Conservation (phyloP, 225 moss, liverwort and hornwort species). For the Pseudisothecium myosuroides region DNA sequence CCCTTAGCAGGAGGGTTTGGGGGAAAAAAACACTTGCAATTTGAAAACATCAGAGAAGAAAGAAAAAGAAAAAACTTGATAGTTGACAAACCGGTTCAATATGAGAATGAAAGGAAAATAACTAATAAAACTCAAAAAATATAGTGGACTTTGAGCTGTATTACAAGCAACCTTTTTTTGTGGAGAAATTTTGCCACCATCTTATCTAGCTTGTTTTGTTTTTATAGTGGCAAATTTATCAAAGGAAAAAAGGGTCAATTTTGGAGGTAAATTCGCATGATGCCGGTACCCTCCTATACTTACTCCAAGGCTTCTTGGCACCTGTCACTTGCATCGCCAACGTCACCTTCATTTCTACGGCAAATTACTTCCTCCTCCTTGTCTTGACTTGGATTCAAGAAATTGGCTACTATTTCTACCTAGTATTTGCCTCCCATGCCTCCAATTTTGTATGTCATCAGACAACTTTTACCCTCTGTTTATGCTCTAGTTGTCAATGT, state of each 20-base stretch:
- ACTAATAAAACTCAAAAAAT: background rate
- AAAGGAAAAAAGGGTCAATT: background rate
- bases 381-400: background rate
- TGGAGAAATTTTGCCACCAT: background rate
- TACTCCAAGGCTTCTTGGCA: fast-evolving
- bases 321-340: background rate
- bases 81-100: background rate
- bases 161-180: fast-evolving
- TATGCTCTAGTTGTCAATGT: fast-evolving
- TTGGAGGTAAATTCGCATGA: fast-evolving
- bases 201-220: background rate
- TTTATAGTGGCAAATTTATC: background rate
- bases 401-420: background rate
- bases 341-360: background rate
- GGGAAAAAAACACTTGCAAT: fast-evolving
- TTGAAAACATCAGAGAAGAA: background rate
- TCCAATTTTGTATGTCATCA: background rate
- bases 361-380: background rate
- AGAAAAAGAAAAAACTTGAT: fast-evolving
- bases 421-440: background rate
- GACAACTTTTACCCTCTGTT: background rate
- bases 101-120: background rate
- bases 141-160: fast-evolving
- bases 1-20: too few species aligned
- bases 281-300: fast-evolving